Conservation (phyloP, 805 yeast species). For the Aciculoconidium aculeatum region DNA sequence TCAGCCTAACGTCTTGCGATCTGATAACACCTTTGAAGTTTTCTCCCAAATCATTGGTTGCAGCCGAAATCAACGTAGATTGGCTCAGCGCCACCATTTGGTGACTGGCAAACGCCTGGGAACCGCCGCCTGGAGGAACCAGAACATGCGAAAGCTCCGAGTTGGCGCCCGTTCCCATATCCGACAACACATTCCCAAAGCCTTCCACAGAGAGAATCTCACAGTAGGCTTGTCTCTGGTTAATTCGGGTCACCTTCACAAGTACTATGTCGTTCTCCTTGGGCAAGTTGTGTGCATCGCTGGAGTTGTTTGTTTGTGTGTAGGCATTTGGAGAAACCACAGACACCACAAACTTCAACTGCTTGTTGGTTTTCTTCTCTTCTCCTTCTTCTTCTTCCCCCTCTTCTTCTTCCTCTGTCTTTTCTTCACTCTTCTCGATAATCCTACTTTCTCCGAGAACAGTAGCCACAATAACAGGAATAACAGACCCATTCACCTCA, state of each 20-base stretch:
- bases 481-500: slow-evolving; percentile 27
- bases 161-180: slow-evolving; percentile 62
- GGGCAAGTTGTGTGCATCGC: slow-evolving; percentile 54
- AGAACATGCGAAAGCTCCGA: slow-evolving; percentile 35
- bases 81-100: slow-evolving; percentile 36
- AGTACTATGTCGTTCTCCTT: slow-evolving; percentile 80
- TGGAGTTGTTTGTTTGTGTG: slow-evolving; percentile 13
- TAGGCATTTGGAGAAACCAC: slow-evolving; percentile 27
- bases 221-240: slow-evolving; percentile 64
- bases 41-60: slow-evolving; percentile 72
- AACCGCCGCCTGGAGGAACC: slow-evolving; percentile 48
- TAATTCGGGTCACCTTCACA: slow-evolving; percentile 64
- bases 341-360: slow-evolving; percentile 20
- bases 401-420: slow-evolving; percentile 12
- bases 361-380: slow-evolving; percentile 11
- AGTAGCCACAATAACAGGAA: slow-evolving; percentile 51
- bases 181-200: slow-evolving; percentile 49
- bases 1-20: slow-evolving; percentile 81
- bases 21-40: slow-evolving; percentile 83
- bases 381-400: slow-evolving; percentile 8
- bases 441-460: slow-evolving; percentile 53
- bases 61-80: slow-evolving; percentile 29
- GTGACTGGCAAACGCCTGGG: slow-evolving; percentile 35
- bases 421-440: slow-evolving; percentile 13
- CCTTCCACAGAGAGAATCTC: slow-evolving; percentile 69